Evolutionary conservation across 208 protist genomes (phyloP), one percentile per base, ranked within the genome.

Genomic region (Wallacemonas rigidus): DNA sequence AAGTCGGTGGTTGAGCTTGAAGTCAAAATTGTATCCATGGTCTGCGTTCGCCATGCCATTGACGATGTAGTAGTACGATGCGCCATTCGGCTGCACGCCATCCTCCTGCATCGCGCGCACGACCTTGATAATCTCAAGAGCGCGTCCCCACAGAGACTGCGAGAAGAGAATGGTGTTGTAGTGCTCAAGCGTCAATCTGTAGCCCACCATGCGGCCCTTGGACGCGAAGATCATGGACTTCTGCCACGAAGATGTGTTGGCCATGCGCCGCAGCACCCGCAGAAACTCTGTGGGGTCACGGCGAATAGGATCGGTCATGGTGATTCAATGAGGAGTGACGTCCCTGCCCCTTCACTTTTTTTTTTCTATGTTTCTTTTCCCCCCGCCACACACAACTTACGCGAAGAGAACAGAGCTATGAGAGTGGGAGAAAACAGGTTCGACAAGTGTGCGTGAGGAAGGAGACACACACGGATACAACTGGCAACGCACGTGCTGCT

Each of bases 41-140:
- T 97, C 90, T 12, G 89, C 92, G 79, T 97, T 97, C 50, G 90
- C 89, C 92, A 97, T 97, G 45, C 92, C 92, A 65, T 97, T 97
- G 14, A 90, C 82, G 50, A 97, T 90, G 79, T 97, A 97, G 76
- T 97, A 97, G 76, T 97, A 97, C 7, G 85, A 93, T 14, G 89
- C 90, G 14, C 90, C 90, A 79, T 97, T 94, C 1, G 89, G 88
- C 72, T 95, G 92, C 57, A 97, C 89, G 6, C 71, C 56, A 57
- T 97, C 92, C 68, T 97, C 81, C 78, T 95, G 83, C 92, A 97
- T 97, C 12, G 90, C 88, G 0, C 90, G 88, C 17, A 97, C 79
- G 17, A 97, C 90, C 48, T 85, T 87, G 41, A 95, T 73, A 71
- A 97, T 97, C 72, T 97, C 92, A 26, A 97, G 69, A 38, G 92